These are phyloP conservation scores for Globisporangium mamillatum DNA, from an alignment of 352 stramenopile species.

Conservation along the genomic window DNA sequence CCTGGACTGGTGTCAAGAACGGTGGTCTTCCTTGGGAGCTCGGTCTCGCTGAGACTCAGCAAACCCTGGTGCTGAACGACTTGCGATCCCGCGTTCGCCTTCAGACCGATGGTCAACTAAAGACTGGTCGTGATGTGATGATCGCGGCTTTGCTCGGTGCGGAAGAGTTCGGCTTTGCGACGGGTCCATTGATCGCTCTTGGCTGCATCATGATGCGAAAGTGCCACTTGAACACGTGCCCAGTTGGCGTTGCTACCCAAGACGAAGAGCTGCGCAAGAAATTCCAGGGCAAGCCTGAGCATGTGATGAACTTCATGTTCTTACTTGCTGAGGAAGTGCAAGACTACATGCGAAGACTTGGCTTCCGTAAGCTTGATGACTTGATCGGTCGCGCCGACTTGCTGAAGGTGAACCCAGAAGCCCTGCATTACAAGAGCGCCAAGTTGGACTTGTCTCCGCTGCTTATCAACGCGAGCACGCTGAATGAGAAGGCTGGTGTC, in stretches of 20 bases:
- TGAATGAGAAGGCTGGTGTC: conserved; percentile 89
- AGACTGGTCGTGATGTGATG: conserved; percentile 91
- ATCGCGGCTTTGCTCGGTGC: conserved; percentile 94
- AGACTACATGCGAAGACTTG: conserved; percentile 73
- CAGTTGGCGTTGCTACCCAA: conserved; percentile 97
- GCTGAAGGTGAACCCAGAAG: conserved; percentile 87
- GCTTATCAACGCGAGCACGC: conserved; percentile 89
- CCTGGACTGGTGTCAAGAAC: conserved; percentile 94
- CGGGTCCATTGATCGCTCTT: conserved; percentile 92
- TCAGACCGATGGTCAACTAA: conserved; percentile 96
- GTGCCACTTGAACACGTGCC: conserved; percentile 97
- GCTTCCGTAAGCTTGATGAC: conserved; percentile 92
- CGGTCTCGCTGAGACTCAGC: conserved; percentile 94
- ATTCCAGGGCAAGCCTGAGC: conserved; percentile 94
- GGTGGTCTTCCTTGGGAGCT: conserved; percentile 95
- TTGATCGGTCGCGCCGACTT: conserved; percentile 94
- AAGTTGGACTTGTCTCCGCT: conserved; percentile 92
- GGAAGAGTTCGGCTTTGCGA: conserved; percentile 96
- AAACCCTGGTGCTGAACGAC: conserved; percentile 96
- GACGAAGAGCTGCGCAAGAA: conserved; percentile 95
- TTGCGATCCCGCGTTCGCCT: conserved; percentile 91
- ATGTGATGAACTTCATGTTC: conserved; percentile 98
- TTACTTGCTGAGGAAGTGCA: conserved; percentile 94
- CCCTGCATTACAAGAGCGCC: conserved; percentile 67
- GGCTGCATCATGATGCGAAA: conserved; percentile 99